Conservation (phyloP, 2,329 filamentous ascomycete genomes). For the Sclerotinia sclerotiorum region DNA sequence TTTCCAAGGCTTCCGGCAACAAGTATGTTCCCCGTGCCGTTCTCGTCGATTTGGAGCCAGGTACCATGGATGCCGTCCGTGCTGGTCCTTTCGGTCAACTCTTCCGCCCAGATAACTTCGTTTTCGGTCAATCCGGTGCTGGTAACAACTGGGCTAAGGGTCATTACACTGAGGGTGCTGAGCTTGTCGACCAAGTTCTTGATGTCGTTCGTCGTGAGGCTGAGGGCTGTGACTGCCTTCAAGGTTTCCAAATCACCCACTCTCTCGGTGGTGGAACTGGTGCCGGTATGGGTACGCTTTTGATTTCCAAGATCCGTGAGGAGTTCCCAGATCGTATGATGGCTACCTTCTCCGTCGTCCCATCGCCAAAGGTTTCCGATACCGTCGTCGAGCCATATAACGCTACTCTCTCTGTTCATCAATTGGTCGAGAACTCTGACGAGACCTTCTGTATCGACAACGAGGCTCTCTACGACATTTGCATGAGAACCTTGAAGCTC, state of each 20-base stretch:
- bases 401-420: constrained; percentile 96
- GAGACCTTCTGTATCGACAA: constrained; percentile 99
- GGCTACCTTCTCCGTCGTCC: constrained; percentile 98
- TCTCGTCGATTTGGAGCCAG: constrained; percentile 98
- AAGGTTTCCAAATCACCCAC: constrained; percentile 99
- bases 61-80: constrained; percentile 99
- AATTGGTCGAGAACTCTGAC: constrained; percentile 99
- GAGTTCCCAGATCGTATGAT: constrained; percentile 99
- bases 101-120: constrained; percentile 99
- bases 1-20: constrained; percentile 80
- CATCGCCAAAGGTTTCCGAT: constrained; percentile 98
- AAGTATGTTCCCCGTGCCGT: constrained; percentile 99
- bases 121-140: constrained; percentile 98
- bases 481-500: constrained; percentile 99
- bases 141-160: constrained; percentile 99
- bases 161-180: constrained; percentile 99
- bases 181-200: constrained; percentile 96
- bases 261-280: constrained; percentile 99
- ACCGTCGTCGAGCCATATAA: constrained; percentile 99
- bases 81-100: constrained; percentile 97
- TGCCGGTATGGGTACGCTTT: constrained; percentile 99
- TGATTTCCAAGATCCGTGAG: constrained; percentile 99
- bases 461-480: constrained; percentile 99
- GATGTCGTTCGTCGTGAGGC: constrained; percentile 98
- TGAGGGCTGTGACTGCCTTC: constrained; percentile 98